A percentile compares a stretch with the other conserved stretches of the same genome.
Evolutionary conservation across 2,329 filamentous ascomycete species (phyloP).

Genomic region (Botrytis paeoniae): DNA sequence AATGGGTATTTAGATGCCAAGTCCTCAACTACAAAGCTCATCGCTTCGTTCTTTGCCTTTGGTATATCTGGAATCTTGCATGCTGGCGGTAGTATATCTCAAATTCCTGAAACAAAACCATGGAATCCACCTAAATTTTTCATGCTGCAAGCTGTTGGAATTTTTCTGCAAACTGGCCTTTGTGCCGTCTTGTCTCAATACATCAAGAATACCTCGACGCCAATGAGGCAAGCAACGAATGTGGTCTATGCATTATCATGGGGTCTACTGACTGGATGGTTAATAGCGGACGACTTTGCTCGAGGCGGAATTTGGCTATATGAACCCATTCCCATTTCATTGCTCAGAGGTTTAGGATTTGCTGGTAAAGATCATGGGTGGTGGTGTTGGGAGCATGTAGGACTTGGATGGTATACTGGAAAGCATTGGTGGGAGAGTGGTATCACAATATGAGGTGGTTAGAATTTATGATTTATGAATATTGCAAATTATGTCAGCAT

Average conservation of each 20-base stretch:
- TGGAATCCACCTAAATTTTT: slow-evolving; percentile 68
- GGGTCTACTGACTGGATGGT: slow-evolving; percentile 62
- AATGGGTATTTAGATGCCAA: slow-evolving; percentile 42
- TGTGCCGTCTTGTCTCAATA: slow-evolving; percentile 37
- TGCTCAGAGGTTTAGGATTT: slow-evolving; percentile 63
- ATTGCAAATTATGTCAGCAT: not conserved
- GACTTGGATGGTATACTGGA: slow-evolving; percentile 57
- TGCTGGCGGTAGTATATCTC: slow-evolving; percentile 64
- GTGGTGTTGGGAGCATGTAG: slow-evolving; percentile 61
- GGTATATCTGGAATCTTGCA: slow-evolving; percentile 67
- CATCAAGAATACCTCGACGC: slow-evolving; percentile 44
- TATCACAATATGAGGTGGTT: not conserved
- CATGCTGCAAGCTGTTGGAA: slow-evolving; percentile 62
- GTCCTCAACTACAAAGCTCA: slow-evolving; percentile 36
- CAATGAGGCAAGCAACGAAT: slow-evolving; percentile 54
- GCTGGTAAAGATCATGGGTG: slow-evolving; percentile 59
- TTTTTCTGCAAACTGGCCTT: slow-evolving; percentile 55
- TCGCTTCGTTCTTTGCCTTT: slow-evolving; percentile 55
- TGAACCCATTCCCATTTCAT: slow-evolving; percentile 77
- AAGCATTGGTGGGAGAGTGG: slow-evolving; percentile 57
- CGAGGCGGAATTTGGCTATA: slow-evolving; percentile 72
- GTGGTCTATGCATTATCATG: slow-evolving; percentile 60
- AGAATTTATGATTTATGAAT: not conserved
- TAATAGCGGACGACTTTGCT: slow-evolving; percentile 75
- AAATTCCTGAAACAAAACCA: slow-evolving; percentile 51